A percentile compares a stretch with the other conserved stretches of the same genome.
phyloP scores from a whole-genome alignment of 2,329 filamentous ascomycete genomes.

The Ceratocystis diversiconidia region DNA sequence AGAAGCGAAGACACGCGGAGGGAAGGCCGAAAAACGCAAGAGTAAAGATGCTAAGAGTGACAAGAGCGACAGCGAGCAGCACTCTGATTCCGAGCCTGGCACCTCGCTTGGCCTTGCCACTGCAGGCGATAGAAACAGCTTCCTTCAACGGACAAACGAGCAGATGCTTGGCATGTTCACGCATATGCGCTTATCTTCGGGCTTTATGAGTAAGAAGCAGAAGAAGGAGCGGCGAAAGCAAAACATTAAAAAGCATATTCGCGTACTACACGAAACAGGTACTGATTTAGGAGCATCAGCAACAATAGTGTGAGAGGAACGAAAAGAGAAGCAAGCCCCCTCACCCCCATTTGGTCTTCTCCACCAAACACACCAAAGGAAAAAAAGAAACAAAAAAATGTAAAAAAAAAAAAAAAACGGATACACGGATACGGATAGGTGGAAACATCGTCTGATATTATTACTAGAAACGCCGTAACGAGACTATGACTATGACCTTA shows the following conservation, averaged over 20 bases:
- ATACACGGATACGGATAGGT: not conserved
- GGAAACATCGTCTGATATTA: not conserved
- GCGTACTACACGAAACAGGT: constrained; percentile 24
- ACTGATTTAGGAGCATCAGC: not conserved
- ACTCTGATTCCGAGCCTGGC: not conserved
- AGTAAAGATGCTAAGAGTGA: not conserved
- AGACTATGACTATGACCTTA: constrained; percentile 3
- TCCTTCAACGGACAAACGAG: constrained; percentile 11
- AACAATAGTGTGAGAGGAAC: not conserved
- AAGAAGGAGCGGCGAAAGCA: constrained; percentile 26
- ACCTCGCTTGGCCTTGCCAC: not conserved
- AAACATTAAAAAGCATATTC: constrained; percentile 27
- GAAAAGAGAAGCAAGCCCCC: not conserved
- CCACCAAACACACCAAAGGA: no score
- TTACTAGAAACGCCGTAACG: constrained; percentile 1
- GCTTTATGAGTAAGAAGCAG: constrained; percentile 15
- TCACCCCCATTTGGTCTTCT: not conserved
- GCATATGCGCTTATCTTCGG: constrained; percentile 10
- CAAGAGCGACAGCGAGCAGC: not conserved
- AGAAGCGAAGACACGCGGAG: not conserved
- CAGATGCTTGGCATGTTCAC: constrained; percentile 13
- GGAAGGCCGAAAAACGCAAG: not conserved
- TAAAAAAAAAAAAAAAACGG: not conserved
- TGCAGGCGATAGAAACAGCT: not conserved
- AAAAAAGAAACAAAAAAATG: not conserved